Evolutionary conservation across 73 alveolate genomes (phyloP).

Genomic region (Paramecium caudatum): DNA sequence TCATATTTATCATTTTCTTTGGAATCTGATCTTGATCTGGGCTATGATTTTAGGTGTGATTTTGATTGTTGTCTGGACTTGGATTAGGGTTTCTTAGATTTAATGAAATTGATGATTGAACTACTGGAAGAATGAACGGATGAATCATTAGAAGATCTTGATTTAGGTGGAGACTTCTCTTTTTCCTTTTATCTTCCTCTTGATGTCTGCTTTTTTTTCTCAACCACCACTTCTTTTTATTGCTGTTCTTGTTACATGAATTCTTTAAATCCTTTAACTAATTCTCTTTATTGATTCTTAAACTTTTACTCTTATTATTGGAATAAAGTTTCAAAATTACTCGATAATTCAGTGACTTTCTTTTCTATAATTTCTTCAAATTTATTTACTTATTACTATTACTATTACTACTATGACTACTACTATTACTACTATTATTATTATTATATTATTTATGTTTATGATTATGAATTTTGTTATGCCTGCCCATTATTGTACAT

Average conservation of each 20-base stretch:
- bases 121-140: conserved; percentile 14
- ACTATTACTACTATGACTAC: not conserved
- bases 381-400: not conserved
- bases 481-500: not conserved
- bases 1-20: conserved; percentile 49
- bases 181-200: conserved; percentile 10
- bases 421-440: not conserved
- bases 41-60: not conserved
- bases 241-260: not conserved
- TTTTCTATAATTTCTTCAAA: conserved; percentile 51
- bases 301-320: conserved; percentile 50
- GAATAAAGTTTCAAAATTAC: not conserved
- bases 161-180: conserved; percentile 2
- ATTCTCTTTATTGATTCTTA: conserved; percentile 27
- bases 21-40: conserved; percentile 25
- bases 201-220: not conserved
- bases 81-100: conserved; percentile 2
- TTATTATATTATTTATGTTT: not conserved
- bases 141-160: not conserved
- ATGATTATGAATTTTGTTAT: too few species aligned
- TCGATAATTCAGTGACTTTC: conserved; percentile 35
- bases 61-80: conserved; percentile 40
- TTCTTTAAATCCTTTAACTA: not conserved
- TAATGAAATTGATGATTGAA: conserved; percentile 40
- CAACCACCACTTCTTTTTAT: not conserved